Base-by-base conservation (phyloP, 2,329 filamentous ascomycete species). In the Geoglossum cookeanum region DNA sequence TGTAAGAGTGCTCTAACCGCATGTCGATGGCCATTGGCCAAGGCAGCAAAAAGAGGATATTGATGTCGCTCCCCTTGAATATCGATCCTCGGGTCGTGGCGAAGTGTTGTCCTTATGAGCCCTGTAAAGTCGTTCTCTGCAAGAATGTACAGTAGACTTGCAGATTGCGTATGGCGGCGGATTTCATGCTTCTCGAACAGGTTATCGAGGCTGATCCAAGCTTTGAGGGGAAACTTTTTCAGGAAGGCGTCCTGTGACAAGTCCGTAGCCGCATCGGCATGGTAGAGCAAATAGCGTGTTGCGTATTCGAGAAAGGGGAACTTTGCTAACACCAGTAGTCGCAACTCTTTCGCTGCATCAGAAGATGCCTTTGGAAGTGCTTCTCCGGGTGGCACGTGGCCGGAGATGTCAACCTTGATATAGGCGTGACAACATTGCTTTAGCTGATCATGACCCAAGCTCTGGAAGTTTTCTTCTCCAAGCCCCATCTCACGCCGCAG, bases 251-350 rank as follows among this genome's bases (percentile, higher is more conserved):
- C 44, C 60, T 71, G 68, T n/a, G 58, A 32, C 33, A 70, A 61
- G 1, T 58, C 60, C 15, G 35, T 11, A 44, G 72, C 70, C 33
- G 17, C 30, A 47, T 76, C 62, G 8, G 73, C 68, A 58, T 77
- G 74, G 52, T 63, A 59, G n/a, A 76, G 63, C 8, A 75, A 42
- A 55, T 72, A 66, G 4, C 63, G 59, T 15, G 68, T 63, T 17
- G 73, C 69, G 61, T 77, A 77, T 53, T 70, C 60, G 4, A 79
- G 64, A 49, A 79, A 76, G 1, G 74, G 71, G 56, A 68, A 73
- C 13, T 60, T 61, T 2, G 54, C 4, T 32, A 22, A 58, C 11
- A 63, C 60, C 37, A 33, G 48, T 53, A 63, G n/a, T 45, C 65
- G 63, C 33, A 37, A 37, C 33, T 37, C 33, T 37, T 37, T 37